These are phyloP conservation scores for Boletales sp. DNA, from an alignment of 768 basidiomycete genomes.

Conservation along the genomic window DNA sequence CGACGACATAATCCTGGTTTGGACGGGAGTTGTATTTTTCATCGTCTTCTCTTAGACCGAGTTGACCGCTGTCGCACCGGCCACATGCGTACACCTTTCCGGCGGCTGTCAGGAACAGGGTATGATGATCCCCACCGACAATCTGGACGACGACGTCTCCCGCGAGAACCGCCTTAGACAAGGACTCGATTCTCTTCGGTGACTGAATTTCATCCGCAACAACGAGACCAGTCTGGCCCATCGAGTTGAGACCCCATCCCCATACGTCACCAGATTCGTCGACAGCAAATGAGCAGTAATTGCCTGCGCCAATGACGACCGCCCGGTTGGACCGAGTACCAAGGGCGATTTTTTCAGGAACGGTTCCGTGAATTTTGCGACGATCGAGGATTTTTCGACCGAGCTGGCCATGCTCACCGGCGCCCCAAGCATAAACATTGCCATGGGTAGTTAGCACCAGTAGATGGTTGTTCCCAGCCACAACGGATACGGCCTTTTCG, in stretches of 20 bases:
- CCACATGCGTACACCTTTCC: conserved; percentile 89
- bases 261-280: conserved; percentile 80
- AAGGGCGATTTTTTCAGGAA: conserved; percentile 83
- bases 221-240: conserved; percentile 75
- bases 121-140: conserved; percentile 82
- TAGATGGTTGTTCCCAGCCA: conserved; percentile 85
- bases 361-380: conserved; percentile 84
- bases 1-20: conserved; percentile 56
- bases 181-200: conserved; percentile 60
- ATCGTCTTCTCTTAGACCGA: conserved; percentile 72
- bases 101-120: conserved; percentile 79
- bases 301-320: conserved; percentile 73
- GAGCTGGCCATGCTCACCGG: conserved; percentile 86
- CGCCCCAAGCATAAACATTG: conserved; percentile 85
- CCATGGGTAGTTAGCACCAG: conserved; percentile 87
- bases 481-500: conserved; percentile 73
- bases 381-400: conserved; percentile 88
- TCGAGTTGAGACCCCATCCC: conserved; percentile 95
- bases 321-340: conserved; percentile 61
- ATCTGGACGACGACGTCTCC: conserved; percentile 70
- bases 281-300: conserved; percentile 88
- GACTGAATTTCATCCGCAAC: conserved; percentile 50
- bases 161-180: conserved; percentile 58
- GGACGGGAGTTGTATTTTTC: conserved; percentile 54
- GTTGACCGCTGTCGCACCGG: conserved; percentile 77